Base-by-base conservation (phyloP, 495 filamentous ascomycete species). In the Echria macrotheca region DNA sequence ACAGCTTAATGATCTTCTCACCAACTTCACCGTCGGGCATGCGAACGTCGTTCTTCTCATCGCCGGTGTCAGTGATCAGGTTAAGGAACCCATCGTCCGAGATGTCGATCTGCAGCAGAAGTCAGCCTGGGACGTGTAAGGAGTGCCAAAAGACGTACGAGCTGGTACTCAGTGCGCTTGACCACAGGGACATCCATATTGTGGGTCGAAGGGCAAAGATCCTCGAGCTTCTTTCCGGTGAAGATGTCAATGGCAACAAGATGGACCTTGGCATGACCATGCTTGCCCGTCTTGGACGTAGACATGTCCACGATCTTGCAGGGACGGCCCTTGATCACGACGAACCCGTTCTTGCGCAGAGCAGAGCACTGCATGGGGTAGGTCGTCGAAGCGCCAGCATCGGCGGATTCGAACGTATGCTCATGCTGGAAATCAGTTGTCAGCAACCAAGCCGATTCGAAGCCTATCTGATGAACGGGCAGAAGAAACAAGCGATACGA, bases 251-350 rank as follows among this genome's bases (percentile, higher is more conserved):
- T 82, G 66, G 87, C 93, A 62, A 94, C 83, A 53, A 99, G 73
- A 78, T 99, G 90, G 69, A 97, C 93, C 85, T 99, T 99, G 72
- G 93, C 93, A 85, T 99, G 93, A 71, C 93, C 93, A 86, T 99
- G 93, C 87, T 99, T 99, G 71, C 93, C 93, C 55, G 93, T 99
- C 89, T 99, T 99, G 67, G 93, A 99, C 74, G 93, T 99, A 54
- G 87, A 91, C 93, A 99, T 99, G 66, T 96, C 93, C 70, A 96
- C 87, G 62, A 99, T 99, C 84, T 96, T 97, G 90, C 93, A 99
- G 54, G 93, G 93, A 61, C 93, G 91, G 68, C 77, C 73, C 82
- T 99, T 97, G 75, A 99, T 97, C 64, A 91, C 86, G 75, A 99
- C 93, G 63, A 83, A 82, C 59, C 93, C 93, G 83, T 91, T 93